phyloP scores from a whole-genome alignment of 345 rosid species.

The Cardiospermum halicacabum region DNA sequence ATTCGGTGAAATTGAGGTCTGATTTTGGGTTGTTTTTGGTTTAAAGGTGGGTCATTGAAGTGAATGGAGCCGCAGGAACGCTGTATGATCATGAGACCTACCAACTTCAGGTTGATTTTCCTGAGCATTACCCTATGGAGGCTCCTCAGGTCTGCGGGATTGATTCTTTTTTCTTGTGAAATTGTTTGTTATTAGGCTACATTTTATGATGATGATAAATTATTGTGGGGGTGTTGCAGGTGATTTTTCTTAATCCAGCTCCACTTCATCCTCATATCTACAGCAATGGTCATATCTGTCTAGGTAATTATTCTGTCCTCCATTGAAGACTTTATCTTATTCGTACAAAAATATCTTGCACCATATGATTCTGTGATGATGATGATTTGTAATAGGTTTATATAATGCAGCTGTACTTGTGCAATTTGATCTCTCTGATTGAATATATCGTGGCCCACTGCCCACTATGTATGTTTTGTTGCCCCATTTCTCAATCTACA shows the following conservation, averaged over 20 bases:
- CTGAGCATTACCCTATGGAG: conserved; percentile 99
- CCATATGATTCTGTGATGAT: not conserved
- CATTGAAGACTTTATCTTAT: not conserved
- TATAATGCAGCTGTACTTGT: not conserved
- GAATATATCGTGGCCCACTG: conserved; percentile 4
- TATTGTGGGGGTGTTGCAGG: conserved; percentile 33
- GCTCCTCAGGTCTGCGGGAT: conserved; percentile 71
- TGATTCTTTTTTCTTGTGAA: too few species aligned
- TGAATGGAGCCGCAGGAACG: conserved; percentile 83
- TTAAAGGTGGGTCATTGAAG: conserved; percentile 85
- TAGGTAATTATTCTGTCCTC: conserved; percentile 45
- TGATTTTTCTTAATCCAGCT: conserved; percentile 82
- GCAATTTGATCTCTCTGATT: not conserved
- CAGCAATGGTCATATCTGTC: conserved; percentile 97
- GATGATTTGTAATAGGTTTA: not conserved
- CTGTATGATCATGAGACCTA: conserved; percentile 77
- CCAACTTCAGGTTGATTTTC: conserved; percentile 98
- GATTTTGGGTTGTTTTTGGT: not conserved
- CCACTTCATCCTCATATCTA: conserved; percentile 94
- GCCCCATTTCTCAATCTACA: not conserved
- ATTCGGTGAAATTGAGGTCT: not conserved
- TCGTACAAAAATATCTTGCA: not conserved
- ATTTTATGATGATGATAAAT: not conserved
- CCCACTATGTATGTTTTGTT: conserved; percentile 13
- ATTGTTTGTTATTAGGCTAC: not conserved